Percentiles rank a stretch among this genome's conserved stretches.
Evolutionary conservation across 1,139 yeast species (phyloP).

Genomic region (Scheffersomyces cryptocercus): DNA sequence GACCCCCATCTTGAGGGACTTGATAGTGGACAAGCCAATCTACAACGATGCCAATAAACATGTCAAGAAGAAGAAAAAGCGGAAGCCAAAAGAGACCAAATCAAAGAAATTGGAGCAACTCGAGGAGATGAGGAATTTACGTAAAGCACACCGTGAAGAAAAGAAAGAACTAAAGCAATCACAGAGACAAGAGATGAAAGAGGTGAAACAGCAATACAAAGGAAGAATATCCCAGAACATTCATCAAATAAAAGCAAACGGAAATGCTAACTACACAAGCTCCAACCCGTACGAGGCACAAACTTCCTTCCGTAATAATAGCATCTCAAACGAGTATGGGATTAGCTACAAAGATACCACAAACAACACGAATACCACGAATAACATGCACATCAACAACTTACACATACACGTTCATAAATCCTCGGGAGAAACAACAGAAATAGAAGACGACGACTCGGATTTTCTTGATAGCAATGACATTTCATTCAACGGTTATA

Average conservation of each 20-base stretch:
- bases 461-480: background rate
- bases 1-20: conserved; percentile 38
- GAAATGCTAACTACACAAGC: conserved; percentile 1
- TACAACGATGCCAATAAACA: conserved; percentile 41
- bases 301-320: background rate
- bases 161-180: conserved; percentile 5
- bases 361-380: conserved; percentile 1
- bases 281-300: conserved; percentile 1
- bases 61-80: conserved; percentile 21
- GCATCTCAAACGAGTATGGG: no score
- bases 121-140: conserved; percentile 4
- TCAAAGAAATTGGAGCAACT: conserved; percentile 2
- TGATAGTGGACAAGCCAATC: conserved; percentile 43
- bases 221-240: conserved; percentile 7
- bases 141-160: conserved; percentile 6
- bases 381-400: background rate
- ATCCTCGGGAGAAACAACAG: background rate
- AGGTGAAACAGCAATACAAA: conserved; percentile 10
- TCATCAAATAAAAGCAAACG: conserved; percentile 6
- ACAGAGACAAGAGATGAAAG: conserved; percentile 11
- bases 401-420: no score
- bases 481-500: background rate
- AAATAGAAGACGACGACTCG: background rate
- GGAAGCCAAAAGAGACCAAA: conserved; percentile 8
- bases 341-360: no score